Conservation (phyloP, 2,329 filamentous ascomycete genomes). For the Cercospora sp. region DNA sequence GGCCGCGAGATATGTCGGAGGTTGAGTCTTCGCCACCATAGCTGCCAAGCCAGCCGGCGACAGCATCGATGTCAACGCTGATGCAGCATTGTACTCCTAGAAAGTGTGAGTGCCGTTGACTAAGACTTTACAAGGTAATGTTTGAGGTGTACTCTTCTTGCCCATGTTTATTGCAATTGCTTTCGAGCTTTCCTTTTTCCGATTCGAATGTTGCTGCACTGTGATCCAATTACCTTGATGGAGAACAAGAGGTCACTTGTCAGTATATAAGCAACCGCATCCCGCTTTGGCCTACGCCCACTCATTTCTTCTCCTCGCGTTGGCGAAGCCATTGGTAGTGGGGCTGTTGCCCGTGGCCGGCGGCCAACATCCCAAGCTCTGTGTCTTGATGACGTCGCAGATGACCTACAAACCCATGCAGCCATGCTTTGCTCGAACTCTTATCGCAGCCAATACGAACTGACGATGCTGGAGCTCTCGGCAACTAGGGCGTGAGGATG, state of each 20-base stretch:
- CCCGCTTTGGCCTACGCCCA: background rate
- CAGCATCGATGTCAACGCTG: constrained; percentile 70
- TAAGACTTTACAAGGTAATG: background rate
- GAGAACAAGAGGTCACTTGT: background rate
- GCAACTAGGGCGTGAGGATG: background rate
- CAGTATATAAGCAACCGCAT: background rate
- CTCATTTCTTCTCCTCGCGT: background rate
- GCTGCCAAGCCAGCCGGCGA: constrained; percentile 72
- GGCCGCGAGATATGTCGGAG: constrained; percentile 62
- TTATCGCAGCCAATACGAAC: constrained; percentile 3
- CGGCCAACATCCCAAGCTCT: constrained; percentile 3
- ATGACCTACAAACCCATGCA: background rate
- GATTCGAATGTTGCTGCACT: background rate
- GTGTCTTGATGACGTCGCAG: background rate
- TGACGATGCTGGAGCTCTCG: background rate
- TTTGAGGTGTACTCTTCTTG: constrained; percentile 13
- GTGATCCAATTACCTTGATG: background rate
- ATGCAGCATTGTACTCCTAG: constrained; percentile 39
- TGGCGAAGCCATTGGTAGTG: background rate
- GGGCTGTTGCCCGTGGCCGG: background rate
- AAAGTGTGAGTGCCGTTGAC: background rate
- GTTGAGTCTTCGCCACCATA: constrained; percentile 73
- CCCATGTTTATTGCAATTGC: constrained; percentile 3
- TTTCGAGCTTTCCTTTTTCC: background rate
- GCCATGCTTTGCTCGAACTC: background rate